Percentiles rank a stretch among this genome's conserved stretches.
Evolutionary conservation across 2,329 filamentous ascomycete genomes (phyloP).

Genomic region (Juglanconis oblonga): DNA sequence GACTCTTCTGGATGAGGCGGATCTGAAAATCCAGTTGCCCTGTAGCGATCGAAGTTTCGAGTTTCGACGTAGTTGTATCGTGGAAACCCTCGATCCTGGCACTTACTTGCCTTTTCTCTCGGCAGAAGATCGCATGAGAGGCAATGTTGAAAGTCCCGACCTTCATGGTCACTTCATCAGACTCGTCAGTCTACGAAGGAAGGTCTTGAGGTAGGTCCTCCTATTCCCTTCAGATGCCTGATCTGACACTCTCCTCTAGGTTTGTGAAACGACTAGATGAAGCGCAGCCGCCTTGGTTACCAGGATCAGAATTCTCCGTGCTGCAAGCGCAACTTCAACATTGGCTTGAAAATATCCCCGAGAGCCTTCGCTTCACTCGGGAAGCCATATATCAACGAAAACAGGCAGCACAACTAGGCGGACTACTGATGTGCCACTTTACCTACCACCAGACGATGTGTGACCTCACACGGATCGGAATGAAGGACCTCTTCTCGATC

Average conservation of each 20-base stretch:
- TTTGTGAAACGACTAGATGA: slow-evolving; percentile 17
- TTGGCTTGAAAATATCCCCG: slow-evolving; percentile 16
- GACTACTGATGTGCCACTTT: slow-evolving; percentile 16
- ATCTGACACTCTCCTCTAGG: not conserved
- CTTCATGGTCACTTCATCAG: slow-evolving; percentile 19
- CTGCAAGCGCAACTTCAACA: slow-evolving; percentile 7
- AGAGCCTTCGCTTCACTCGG: slow-evolving; percentile 15
- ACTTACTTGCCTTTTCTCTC: slow-evolving; percentile 10
- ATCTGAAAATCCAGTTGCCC: slow-evolving; percentile 24
- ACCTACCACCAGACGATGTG: slow-evolving; percentile 20
- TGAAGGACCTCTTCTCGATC: slow-evolving; percentile 9
- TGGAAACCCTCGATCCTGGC: slow-evolving; percentile 14
- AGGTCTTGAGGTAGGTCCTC: slow-evolving; percentile 16
- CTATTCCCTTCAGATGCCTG: not conserved
- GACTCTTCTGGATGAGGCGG: slow-evolving; percentile 15
- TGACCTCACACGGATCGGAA: slow-evolving; percentile 15
- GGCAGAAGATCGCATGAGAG: slow-evolving; percentile 5
- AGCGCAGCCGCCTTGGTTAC: slow-evolving; percentile 7
- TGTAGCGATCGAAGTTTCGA: slow-evolving; percentile 19
- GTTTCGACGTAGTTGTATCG: slow-evolving; percentile 15
- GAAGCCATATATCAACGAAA: slow-evolving; percentile 16
- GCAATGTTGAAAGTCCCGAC: slow-evolving; percentile 2
- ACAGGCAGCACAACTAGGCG: slow-evolving; percentile 17
- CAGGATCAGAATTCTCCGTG: slow-evolving; percentile 12
- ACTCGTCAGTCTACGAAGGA: slow-evolving; percentile 15